Evolutionary conservation across 2,329 filamentous ascomycete species (phyloP).

Genomic region (Aspergillus luchuensis): DNA sequence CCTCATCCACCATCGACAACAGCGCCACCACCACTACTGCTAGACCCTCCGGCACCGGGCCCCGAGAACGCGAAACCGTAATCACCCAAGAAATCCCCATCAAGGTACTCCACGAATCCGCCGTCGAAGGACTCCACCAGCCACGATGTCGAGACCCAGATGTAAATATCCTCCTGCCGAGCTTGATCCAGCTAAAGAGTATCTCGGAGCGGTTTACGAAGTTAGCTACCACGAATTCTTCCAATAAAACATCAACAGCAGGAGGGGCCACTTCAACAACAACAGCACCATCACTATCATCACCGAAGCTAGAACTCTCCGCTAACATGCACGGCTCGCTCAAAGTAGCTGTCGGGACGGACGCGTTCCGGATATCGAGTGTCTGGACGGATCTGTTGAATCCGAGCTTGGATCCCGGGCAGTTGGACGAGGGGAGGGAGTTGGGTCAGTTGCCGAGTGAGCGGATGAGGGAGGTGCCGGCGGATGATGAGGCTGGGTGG

Average conservation of each 20-base stretch:
- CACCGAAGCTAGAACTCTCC: slow-evolving; percentile 75
- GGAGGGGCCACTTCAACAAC: background rate
- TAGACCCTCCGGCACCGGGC: slow-evolving; percentile 41
- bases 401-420: slow-evolving; percentile 78
- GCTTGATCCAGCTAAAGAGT: slow-evolving; percentile 83
- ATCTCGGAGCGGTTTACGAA: slow-evolving; percentile 96
- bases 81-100: slow-evolving; percentile 97
- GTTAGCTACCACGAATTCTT: slow-evolving; percentile 46
- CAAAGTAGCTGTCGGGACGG: slow-evolving; percentile 76
- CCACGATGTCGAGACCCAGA: slow-evolving; percentile 88
- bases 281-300: slow-evolving; percentile 4
- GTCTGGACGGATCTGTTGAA: slow-evolving; percentile 85
- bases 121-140: slow-evolving; percentile 91
- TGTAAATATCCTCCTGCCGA: slow-evolving; percentile 88
- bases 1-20: slow-evolving; percentile 25
- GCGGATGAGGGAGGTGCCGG: slow-evolving; percentile 65
- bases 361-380: slow-evolving; percentile 80
- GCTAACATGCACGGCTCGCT: slow-evolving; percentile 95
- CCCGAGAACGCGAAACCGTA: slow-evolving; percentile 79
- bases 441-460: slow-evolving; percentile 81
- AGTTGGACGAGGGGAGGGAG: slow-evolving; percentile 61
- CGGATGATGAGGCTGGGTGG: slow-evolving; percentile 79
- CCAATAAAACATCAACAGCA: slow-evolving; percentile 35
- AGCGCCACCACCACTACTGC: slow-evolving; percentile 31
- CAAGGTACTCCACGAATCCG: slow-evolving; percentile 77